Evolutionary conservation across 208 protist genomes (phyloP).

Genomic region (Trypanosoma melophagium): DNA sequence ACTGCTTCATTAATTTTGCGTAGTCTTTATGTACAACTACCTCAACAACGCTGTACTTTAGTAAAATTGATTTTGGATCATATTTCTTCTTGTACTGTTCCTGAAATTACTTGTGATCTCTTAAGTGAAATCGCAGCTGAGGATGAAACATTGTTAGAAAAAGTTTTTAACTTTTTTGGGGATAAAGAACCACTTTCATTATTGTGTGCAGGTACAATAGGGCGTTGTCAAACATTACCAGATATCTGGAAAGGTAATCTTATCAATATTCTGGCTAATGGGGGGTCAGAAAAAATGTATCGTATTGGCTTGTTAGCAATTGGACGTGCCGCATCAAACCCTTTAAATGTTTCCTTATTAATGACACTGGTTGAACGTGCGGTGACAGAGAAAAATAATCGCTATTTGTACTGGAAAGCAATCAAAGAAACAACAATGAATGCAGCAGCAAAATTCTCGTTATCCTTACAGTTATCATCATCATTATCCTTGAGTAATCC

Average conservation of each 20-base stretch:
- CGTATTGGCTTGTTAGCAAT: constrained; percentile 37
- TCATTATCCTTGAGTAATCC: constrained; percentile 35
- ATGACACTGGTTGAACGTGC: constrained; percentile 30
- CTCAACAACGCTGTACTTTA: background rate
- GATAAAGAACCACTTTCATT: constrained; percentile 13
- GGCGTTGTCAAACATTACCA: constrained; percentile 24
- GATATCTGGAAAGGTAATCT: constrained; percentile 30
- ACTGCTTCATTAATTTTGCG: constrained; percentile 5
- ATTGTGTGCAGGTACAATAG: constrained; percentile 43
- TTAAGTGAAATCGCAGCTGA: constrained; percentile 7
- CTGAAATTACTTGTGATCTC: constrained; percentile 7
- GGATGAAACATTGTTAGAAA: constrained; percentile 17
- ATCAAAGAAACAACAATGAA: constrained; percentile 35
- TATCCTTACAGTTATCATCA: background rate
- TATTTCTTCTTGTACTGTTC: constrained; percentile 2
- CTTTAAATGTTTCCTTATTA: constrained; percentile 35
- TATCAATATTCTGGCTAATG: constrained; percentile 36
- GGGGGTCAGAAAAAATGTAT: constrained; percentile 33
- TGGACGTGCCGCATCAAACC: constrained; percentile 40
- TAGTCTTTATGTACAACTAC: background rate
- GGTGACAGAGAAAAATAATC: constrained; percentile 20
- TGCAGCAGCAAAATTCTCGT: constrained; percentile 10
- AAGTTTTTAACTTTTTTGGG: constrained; percentile 4
- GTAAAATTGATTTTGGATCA: constrained; percentile 1
- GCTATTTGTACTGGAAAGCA: constrained; percentile 48